Evolutionary conservation across 805 yeast genomes (phyloP), one percentile per base, ranked within the genome.

Genomic region (Myxozyma udenii): DNA sequence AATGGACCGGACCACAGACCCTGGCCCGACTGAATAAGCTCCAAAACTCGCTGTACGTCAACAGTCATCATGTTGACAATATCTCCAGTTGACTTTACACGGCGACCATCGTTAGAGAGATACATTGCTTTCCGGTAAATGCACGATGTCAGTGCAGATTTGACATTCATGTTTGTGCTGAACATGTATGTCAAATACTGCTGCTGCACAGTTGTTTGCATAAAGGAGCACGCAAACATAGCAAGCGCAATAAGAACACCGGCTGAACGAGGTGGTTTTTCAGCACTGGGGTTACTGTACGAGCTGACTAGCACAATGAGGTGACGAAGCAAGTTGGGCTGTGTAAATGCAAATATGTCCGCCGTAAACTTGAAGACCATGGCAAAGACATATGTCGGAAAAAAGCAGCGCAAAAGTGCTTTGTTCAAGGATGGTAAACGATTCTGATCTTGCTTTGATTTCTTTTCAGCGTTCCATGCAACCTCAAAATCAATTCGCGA

Each of bases 1-100:
- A 89, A 84, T 1, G 98, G 98, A 37, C 96, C 96, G 0, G 96
- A 87, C 89, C 95, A 87, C 42, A 87, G 74, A 39, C 87, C 77
- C 61, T 87, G 87, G 53, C 89, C 80, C 66, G 84, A 82, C 66
- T 86, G 90, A 19, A 84, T 78, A 11, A 84, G 68, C 26, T 78
- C 80, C 62, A 83, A 86, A 26, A 87, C 69, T 53, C 84, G 73
- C 40, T 70, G 69, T 5, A 84, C 80, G 69, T 87, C 96, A 24
- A 85, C 89, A n/a, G 91, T 62, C 71, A 86, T 77, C 62, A 84
- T 73, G 62, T 85, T 87, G 57, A 87, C 76, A 45, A 88, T 85
- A 58, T 87, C 95, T 57, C 95, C 95, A 1, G 90, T 77, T 1
- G 87, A 69, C 57, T 77, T 71, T 16, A 75, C 74, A 26, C 74